A percentile compares a stretch with the other conserved stretches of the same genome.
phyloP scores from a whole-genome alignment of 169 alveolate genomes.

The Eimeria brunetti region DNA sequence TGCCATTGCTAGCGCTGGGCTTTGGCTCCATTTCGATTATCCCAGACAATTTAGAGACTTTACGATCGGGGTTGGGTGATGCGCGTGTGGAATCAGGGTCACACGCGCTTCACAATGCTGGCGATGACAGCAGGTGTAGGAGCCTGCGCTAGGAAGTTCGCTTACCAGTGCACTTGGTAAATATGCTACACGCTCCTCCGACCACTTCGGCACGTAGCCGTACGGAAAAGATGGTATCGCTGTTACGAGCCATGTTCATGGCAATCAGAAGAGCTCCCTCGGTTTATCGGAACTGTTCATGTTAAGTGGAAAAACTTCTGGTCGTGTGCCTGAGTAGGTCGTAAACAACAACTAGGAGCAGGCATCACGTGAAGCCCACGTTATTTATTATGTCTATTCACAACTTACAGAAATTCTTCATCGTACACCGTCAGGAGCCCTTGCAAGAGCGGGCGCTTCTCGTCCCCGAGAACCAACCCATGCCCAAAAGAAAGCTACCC shows the following conservation, averaged over 20 bases:
- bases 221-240: background rate
- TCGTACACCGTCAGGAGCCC: background rate
- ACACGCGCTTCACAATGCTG: background rate
- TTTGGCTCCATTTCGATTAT: background rate
- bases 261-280: background rate
- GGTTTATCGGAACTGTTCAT: background rate
- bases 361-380: background rate
- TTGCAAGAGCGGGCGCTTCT: background rate
- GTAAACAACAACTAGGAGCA: background rate
- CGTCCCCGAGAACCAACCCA: background rate
- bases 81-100: background rate
- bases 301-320: background rate
- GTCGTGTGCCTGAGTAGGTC: background rate
- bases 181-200: background rate
- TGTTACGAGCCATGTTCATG: background rate
- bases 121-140: background rate
- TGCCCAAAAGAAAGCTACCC: background rate
- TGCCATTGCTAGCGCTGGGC: constrained; percentile 2
- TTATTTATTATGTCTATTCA: background rate
- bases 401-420: background rate
- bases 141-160: background rate
- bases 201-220: background rate
- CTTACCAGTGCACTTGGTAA: background rate
- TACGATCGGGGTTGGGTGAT: background rate
- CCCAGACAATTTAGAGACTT: background rate